phyloP scores from a whole-genome alignment of 352 stramenopile genomes.

The Sclerospora graminicola region DNA sequence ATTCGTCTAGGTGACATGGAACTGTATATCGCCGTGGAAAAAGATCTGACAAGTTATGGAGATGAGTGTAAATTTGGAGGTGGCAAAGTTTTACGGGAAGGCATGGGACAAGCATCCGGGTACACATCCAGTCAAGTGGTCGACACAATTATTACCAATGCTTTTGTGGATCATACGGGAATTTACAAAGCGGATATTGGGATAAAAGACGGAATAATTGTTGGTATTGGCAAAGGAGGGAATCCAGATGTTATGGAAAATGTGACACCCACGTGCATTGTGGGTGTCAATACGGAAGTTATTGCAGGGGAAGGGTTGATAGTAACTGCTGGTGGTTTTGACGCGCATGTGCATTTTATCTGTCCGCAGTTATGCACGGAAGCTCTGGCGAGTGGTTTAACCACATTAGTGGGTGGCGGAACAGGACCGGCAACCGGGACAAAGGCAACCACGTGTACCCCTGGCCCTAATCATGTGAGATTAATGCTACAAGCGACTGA shows the following conservation, averaged over 20 bases:
- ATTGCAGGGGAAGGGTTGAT: slow-evolving; percentile 95
- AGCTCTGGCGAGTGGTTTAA: slow-evolving; percentile 88
- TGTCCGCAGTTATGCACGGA: slow-evolving; percentile 92
- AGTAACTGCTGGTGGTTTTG: slow-evolving; percentile 91
- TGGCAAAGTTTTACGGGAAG: slow-evolving; percentile 86
- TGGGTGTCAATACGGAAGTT: slow-evolving; percentile 90
- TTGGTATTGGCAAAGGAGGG: slow-evolving; percentile 93
- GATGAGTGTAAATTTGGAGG: slow-evolving; percentile 94
- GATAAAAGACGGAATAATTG: slow-evolving; percentile 90
- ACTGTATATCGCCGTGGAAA: slow-evolving; percentile 87
- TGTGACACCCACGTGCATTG: slow-evolving; percentile 81
- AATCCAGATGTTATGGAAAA: slow-evolving; percentile 95
- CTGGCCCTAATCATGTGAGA: slow-evolving; percentile 88
- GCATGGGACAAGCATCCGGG: slow-evolving; percentile 64
- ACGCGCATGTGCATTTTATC: slow-evolving; percentile 97
- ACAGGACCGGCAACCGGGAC: slow-evolving; percentile 90
- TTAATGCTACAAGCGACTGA: slow-evolving; percentile 95
- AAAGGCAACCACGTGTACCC: slow-evolving; percentile 96
- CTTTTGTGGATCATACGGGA: slow-evolving; percentile 90
- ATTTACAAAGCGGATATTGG: slow-evolving; percentile 96
- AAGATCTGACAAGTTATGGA: slow-evolving; percentile 74
- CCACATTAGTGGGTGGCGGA: slow-evolving; percentile 87
- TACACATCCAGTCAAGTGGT: slow-evolving; percentile 45
- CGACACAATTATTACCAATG: slow-evolving; percentile 96
- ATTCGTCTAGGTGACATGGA: slow-evolving; percentile 91